A percentile compares a stretch with the other conserved stretches of the same genome.
Conservation (phyloP, 805 yeast genomes). For the Yamadazyma philogaea region DNA sequence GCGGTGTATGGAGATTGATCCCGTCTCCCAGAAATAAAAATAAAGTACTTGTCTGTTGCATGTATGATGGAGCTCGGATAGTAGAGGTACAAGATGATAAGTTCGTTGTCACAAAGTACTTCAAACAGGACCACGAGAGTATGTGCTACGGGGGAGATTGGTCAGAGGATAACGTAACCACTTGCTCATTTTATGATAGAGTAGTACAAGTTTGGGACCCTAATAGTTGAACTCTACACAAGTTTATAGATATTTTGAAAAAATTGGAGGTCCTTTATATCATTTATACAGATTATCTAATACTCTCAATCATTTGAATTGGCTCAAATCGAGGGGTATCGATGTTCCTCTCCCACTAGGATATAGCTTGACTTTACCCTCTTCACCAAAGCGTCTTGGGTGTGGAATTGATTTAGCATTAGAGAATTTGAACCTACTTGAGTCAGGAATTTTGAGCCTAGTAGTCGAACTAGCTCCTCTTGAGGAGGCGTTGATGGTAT, state of each 20-base stretch:
- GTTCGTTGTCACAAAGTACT: slow-evolving; percentile 37
- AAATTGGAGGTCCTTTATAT: background rate
- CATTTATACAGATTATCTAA: slow-evolving; percentile 2
- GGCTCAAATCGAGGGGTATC: slow-evolving; percentile 70
- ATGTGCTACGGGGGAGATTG: slow-evolving; percentile 98
- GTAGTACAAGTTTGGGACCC: slow-evolving; percentile 71
- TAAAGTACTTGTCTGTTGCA: slow-evolving; percentile 75
- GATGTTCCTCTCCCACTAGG: slow-evolving; percentile 96
- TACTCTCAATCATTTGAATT: slow-evolving; percentile 11
- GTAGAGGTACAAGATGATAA: slow-evolving; percentile 29
- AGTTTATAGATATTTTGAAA: background rate
- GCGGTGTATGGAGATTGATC: slow-evolving; percentile 92
- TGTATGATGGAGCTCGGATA: slow-evolving; percentile 92
- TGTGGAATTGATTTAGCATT: slow-evolving; percentile 72
- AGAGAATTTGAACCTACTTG: slow-evolving; percentile 58
- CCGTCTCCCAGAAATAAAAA: slow-evolving; percentile 53
- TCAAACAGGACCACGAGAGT: slow-evolving; percentile 74
- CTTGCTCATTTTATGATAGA: slow-evolving; percentile 91
- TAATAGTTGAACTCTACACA: background rate
- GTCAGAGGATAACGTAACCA: slow-evolving; percentile 53
- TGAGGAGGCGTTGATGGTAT: slow-evolving; percentile 48
- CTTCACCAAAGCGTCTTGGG: slow-evolving; percentile 77
- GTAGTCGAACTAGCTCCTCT: slow-evolving; percentile 11
- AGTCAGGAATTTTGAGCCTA: slow-evolving; percentile 60
- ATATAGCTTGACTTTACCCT: slow-evolving; percentile 57